Percentiles rank a stretch among this genome's conserved stretches.
Conservation (phyloP, 1,139 yeast species). For the Suhomyces bokatorum region DNA sequence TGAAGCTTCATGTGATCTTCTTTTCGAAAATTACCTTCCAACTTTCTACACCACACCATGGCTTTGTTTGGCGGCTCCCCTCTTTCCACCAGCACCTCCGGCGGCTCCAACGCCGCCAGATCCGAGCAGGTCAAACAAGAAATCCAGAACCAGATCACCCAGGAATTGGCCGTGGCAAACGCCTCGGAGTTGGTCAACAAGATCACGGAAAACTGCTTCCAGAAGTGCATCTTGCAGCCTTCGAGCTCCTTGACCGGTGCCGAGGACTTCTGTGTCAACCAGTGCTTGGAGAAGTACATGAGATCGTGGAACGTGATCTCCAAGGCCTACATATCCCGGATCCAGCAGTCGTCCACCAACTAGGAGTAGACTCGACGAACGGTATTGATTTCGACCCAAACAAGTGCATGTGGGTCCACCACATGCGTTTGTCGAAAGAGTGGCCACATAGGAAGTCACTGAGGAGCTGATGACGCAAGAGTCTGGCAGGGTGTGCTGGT, state of each 20-base stretch:
- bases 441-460: too few relatives aligned
- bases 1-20: background rate
- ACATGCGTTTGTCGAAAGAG: too few relatives aligned
- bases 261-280: slow-evolving; percentile 58
- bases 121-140: slow-evolving; percentile 49
- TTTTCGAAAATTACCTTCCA: background rate
- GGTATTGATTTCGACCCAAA: too few relatives aligned
- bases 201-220: slow-evolving; percentile 86
- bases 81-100: slow-evolving; percentile 22
- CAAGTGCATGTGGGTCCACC: too few relatives aligned
- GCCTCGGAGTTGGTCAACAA: slow-evolving; percentile 86
- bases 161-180: slow-evolving; percentile 84
- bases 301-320: slow-evolving; percentile 87
- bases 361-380: too few relatives aligned
- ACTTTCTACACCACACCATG: slow-evolving; percentile 19
- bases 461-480: too few relatives aligned
- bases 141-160: slow-evolving; percentile 70
- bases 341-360: slow-evolving; percentile 40
- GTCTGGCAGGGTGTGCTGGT: background rate
- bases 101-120: slow-evolving; percentile 17
- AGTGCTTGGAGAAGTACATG: slow-evolving; percentile 86
- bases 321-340: slow-evolving; percentile 70
- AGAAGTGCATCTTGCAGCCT: slow-evolving; percentile 66
- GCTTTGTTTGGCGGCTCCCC: slow-evolving; percentile 34
- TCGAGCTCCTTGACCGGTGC: slow-evolving; percentile 38